Evolutionary conservation across 306 rosid species (phyloP).

Genomic region (Quercus wislizeni): DNA sequence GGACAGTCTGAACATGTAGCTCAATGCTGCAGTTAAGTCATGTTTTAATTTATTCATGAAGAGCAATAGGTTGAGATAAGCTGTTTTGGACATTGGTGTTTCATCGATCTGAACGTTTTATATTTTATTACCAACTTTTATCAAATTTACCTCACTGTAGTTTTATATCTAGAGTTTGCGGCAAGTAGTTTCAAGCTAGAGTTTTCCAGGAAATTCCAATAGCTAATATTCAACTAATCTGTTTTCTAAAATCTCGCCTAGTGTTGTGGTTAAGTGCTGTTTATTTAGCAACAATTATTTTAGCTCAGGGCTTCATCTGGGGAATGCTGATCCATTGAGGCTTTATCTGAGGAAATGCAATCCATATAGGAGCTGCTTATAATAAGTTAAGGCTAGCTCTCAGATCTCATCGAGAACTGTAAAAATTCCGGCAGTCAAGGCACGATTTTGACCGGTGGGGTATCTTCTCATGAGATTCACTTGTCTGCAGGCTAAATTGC

Average conservation of each 20-base stretch:
- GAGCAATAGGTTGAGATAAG: neutral
- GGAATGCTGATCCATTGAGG: slow-evolving; percentile 6
- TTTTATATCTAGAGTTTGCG: neutral
- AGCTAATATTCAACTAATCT: neutral
- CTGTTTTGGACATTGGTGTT: neutral
- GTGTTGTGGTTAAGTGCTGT: neutral
- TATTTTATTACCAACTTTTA: neutral
- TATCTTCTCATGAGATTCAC: neutral
- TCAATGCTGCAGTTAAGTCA: neutral
- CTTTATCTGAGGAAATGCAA: neutral
- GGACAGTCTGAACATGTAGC: neutral
- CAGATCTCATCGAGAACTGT: neutral
- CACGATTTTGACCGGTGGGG: neutral
- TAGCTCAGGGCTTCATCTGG: slow-evolving; percentile 15
- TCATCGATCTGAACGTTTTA: slow-evolving; percentile 14
- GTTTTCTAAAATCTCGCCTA: neutral
- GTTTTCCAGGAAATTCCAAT: neutral
- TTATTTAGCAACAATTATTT: neutral
- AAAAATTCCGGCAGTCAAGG: neutral
- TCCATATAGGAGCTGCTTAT: neutral
- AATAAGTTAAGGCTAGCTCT: neutral
- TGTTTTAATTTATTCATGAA: neutral
- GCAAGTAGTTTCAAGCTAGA: slow-evolving; percentile 1
- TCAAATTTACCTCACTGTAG: neutral
- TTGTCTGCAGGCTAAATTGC: neutral